Evolutionary conservation across 164 flowering plant species (phyloP).

Genomic region (Berberis vulgaris): DNA sequence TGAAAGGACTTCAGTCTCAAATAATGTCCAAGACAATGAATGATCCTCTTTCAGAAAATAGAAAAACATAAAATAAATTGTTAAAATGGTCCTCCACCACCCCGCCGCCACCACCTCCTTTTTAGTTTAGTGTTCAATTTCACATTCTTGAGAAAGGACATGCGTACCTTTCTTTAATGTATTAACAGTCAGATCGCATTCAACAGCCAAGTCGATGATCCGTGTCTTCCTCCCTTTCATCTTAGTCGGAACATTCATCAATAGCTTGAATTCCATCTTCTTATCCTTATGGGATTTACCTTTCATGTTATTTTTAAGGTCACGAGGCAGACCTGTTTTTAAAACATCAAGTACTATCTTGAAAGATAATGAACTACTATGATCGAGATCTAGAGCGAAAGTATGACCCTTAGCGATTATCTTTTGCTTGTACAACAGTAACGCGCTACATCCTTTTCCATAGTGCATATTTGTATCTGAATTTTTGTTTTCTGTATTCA

Average conservation of each 20-base stretch:
- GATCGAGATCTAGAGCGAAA: conserved; percentile 13
- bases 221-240: conserved; percentile 13
- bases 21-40: no score
- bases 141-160: conserved; percentile 29
- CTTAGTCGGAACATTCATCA: conserved; percentile 16
- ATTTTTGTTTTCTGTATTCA: no score
- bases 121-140: conserved; percentile 5
- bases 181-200: conserved; percentile 31
- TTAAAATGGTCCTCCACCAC: neutral
- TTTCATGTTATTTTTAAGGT: conserved; percentile 23
- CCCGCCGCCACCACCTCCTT: neutral
- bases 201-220: conserved; percentile 15
- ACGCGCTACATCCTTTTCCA: no score
- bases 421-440: neutral
- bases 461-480: no score
- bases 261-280: conserved; percentile 12
- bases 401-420: conserved; percentile 28
- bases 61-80: no score
- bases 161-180: conserved; percentile 17
- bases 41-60: no score
- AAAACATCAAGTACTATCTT: conserved; percentile 13
- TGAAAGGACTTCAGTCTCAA: no score
- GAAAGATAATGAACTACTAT: conserved; percentile 5
- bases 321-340: conserved; percentile 19
- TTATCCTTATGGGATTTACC: conserved; percentile 4